A percentile compares a stretch with the other conserved stretches of the same genome.
phyloP scores from a whole-genome alignment of 305 asterid genomes.

The Rubia tinctorum region DNA sequence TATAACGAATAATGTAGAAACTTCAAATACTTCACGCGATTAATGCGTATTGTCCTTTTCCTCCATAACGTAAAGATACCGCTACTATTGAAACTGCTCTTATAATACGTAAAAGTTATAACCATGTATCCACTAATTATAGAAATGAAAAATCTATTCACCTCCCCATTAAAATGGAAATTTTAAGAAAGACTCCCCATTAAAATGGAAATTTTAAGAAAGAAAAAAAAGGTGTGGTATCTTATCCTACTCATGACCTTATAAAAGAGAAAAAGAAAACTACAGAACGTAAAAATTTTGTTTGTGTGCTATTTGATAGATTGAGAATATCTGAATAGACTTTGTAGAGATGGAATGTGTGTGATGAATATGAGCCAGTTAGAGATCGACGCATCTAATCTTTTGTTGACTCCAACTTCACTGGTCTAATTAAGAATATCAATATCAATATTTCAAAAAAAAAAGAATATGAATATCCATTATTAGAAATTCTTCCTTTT shows the following conservation, averaged over 20 bases:
- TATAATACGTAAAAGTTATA: too few species aligned
- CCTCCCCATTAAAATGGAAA: too few species aligned
- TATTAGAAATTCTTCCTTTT: neutral
- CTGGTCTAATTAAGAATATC: neutral
- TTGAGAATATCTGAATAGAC: neutral
- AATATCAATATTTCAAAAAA: too few species aligned
- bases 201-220: neutral
- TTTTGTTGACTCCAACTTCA: neutral
- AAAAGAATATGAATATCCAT: neutral
- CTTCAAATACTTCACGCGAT: too few species aligned
- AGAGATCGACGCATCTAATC: neutral
- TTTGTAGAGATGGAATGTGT: neutral
- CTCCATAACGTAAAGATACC: too few species aligned
- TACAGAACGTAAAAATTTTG: too few species aligned
- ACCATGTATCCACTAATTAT: neutral
- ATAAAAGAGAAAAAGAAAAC: too few species aligned
- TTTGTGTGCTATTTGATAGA: neutral
- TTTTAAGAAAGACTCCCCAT: too few species aligned
- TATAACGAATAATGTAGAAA: too few species aligned
- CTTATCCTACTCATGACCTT: neutral
- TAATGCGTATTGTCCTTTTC: too few species aligned
- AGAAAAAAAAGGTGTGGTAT: too few species aligned
- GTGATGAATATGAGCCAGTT: neutral
- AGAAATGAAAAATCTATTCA: neutral
- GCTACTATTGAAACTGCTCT: too few species aligned